Evolutionary conservation across 2,329 filamentous ascomycete species (phyloP).

Genomic region (Cytospora paraplurivora): DNA sequence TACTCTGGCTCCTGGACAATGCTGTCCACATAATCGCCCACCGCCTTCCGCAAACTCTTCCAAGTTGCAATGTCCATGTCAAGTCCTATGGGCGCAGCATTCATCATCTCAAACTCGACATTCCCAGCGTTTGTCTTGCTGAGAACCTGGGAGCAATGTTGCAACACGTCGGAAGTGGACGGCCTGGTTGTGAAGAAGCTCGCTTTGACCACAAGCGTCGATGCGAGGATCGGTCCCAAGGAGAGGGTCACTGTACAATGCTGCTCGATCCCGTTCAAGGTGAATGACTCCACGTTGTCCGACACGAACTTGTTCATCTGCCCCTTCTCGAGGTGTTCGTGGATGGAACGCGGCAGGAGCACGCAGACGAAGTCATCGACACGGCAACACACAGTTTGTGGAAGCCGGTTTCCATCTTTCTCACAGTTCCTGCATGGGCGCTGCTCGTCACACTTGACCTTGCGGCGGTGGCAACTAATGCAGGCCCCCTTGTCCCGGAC

Average conservation of each 20-base stretch:
- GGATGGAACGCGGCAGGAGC: constrained; percentile 56
- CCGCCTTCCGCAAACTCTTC: constrained; percentile 49
- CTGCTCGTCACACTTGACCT: constrained; percentile 59
- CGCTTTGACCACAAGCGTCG: constrained; percentile 50
- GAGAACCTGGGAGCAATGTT: constrained; percentile 51
- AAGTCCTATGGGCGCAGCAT: constrained; percentile 54
- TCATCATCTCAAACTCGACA: constrained; percentile 45
- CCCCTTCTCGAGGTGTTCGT: constrained; percentile 53
- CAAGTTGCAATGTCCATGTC: constrained; percentile 44
- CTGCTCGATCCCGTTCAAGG: constrained; percentile 44
- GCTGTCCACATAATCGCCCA: constrained; percentile 52
- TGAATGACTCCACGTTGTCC: constrained; percentile 52
- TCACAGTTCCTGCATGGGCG: constrained; percentile 60
- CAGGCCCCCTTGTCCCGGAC: constrained; percentile 58
- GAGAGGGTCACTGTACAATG: constrained; percentile 49
- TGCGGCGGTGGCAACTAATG: constrained; percentile 62
- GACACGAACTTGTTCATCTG: constrained; percentile 51
- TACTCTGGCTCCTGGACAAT: constrained; percentile 51
- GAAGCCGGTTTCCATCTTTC: constrained; percentile 52
- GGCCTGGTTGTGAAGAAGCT: constrained; percentile 55
- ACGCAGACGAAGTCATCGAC: constrained; percentile 57
- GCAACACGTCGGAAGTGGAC: constrained; percentile 45
- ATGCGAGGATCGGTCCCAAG: constrained; percentile 48
- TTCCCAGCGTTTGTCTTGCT: neutral
- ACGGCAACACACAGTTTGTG: constrained; percentile 61